These are phyloP conservation scores for Hyaloscypha bicolor DNA, from an alignment of 495 filamentous ascomycete species.

Conservation along the genomic window DNA sequence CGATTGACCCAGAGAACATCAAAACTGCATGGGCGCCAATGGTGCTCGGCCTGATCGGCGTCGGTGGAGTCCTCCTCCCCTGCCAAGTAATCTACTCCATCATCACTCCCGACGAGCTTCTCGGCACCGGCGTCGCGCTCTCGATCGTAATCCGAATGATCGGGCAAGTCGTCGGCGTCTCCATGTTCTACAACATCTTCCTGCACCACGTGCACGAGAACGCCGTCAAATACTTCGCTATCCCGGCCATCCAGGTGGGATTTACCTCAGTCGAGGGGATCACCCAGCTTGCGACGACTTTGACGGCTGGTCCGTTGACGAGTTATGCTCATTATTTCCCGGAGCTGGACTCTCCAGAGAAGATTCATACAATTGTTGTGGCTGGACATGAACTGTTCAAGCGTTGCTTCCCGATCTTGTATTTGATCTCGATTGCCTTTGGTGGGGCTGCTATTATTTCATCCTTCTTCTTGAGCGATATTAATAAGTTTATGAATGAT, in stretches of 20 bases:
- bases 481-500: not conserved
- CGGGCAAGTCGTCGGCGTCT: conserved; percentile 6
- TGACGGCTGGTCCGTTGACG: conserved; percentile 1
- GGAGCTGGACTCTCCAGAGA: not conserved
- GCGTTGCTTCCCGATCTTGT: conserved; percentile 4
- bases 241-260: not conserved
- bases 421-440: conserved; percentile 9
- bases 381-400: not conserved
- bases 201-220: not conserved
- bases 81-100: conserved; percentile 3
- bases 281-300: not conserved
- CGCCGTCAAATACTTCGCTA: not conserved
- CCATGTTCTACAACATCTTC: conserved; percentile 13
- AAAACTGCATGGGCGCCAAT: not conserved
- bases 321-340: conserved; percentile 1
- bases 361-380: not conserved
- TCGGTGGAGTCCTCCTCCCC: conserved; percentile 4
- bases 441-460: conserved; percentile 46
- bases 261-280: not conserved
- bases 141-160: not conserved
- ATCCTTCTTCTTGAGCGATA: conserved; percentile 28
- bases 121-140: conserved; percentile 4
- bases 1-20: conserved; percentile 7
- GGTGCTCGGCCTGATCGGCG: not conserved
- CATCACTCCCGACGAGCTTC: conserved; percentile 4